Evolutionary conservation across 2,329 filamentous ascomycete genomes (phyloP).

Genomic region (Phialophora macrospora): DNA sequence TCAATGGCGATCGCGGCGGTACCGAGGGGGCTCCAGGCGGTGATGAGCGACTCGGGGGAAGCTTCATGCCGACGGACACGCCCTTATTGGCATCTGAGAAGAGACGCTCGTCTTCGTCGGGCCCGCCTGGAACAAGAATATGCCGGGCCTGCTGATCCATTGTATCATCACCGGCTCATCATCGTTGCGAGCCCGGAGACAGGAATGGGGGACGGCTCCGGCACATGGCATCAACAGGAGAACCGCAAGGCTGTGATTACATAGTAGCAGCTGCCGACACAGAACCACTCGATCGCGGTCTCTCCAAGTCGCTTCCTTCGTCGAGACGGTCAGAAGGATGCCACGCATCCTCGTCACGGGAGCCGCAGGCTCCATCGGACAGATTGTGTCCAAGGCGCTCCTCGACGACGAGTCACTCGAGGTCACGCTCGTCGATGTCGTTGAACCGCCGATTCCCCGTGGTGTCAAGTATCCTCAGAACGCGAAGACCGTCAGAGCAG

Average conservation of each 20-base stretch:
- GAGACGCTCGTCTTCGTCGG: background rate
- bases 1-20: too few species aligned
- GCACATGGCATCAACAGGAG: conserved; percentile 11
- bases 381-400: conserved; percentile 62
- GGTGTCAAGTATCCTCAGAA: conserved; percentile 55
- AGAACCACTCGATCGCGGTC: background rate
- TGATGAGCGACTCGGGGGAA: background rate
- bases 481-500: conserved; percentile 56
- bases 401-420: conserved; percentile 55
- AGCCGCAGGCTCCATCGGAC: conserved; percentile 67
- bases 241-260: conserved; percentile 9
- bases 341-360: conserved; percentile 64
- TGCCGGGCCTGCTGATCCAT: background rate
- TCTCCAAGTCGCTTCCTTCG: conserved; percentile 1
- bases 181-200: conserved; percentile 20
- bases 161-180: conserved; percentile 7
- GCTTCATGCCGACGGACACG: conserved; percentile 6
- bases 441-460: conserved; percentile 56
- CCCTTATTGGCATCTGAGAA: background rate
- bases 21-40: background rate
- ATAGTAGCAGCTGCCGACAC: background rate
- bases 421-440: conserved; percentile 62
- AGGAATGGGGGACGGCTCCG: conserved; percentile 9
- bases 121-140: conserved; percentile 5
- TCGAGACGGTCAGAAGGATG: conserved; percentile 50